A percentile compares a stretch with the other conserved stretches of the same genome.
These are phyloP conservation scores for Salvia miltiorrhiza DNA, from an alignment of 257 asterid species.

Conservation along the genomic window DNA sequence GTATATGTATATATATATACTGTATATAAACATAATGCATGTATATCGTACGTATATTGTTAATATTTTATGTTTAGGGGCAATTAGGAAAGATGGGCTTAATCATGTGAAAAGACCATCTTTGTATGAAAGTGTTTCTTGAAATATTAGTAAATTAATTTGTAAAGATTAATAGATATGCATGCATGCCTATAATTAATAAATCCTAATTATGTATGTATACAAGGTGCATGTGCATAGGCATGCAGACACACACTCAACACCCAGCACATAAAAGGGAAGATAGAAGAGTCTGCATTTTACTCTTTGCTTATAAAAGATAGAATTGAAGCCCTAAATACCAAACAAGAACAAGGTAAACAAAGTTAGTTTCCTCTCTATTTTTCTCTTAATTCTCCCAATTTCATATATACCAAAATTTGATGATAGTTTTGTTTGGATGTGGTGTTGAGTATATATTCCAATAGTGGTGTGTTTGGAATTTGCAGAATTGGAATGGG, in stretches of 20 bases:
- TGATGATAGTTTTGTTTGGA: conserved; percentile 18
- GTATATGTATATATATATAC: no score
- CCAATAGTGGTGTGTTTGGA: conserved; percentile 17
- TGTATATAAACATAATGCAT: not conserved
- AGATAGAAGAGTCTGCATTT: conserved; percentile 1
- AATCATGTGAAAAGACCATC: no score
- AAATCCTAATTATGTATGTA: not conserved
- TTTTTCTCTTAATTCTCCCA: conserved; percentile 19
- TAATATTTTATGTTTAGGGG: not conserved
- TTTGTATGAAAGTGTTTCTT: no score
- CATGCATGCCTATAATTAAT: conserved; percentile 12
- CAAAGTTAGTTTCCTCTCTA: not conserved
- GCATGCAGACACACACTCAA: conserved; percentile 16
- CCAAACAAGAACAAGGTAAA: conserved; percentile 36
- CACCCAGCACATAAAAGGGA: conserved; percentile 9
- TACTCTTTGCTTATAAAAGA: conserved; percentile 8
- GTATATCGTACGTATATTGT: not conserved
- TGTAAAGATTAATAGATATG: not conserved
- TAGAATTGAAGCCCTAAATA: conserved; percentile 31
- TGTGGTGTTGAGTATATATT: not conserved
- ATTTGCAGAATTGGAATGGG: conserved; percentile 44
- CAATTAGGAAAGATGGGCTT: not conserved
- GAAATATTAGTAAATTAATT: no score
- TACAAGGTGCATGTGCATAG: not conserved
- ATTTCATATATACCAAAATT: conserved; percentile 22